phyloP scores from a whole-genome alignment of 2,329 filamentous ascomycete species.

The Dryadomyces quercus-mongolicae region DNA sequence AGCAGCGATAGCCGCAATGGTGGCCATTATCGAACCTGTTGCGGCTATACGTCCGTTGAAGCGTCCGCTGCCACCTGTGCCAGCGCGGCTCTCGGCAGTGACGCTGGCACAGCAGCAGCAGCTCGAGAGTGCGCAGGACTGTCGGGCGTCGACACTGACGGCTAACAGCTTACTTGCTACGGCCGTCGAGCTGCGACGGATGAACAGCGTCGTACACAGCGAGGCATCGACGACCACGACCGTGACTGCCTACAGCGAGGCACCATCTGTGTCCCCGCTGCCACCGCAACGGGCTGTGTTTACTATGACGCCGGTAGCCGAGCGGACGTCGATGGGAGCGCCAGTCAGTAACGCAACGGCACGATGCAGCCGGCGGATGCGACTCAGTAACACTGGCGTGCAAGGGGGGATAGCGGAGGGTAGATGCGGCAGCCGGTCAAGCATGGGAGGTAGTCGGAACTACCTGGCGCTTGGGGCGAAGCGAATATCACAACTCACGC shows the following conservation, averaged over 20 bases:
- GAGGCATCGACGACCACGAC: constrained; percentile 18
- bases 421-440: not conserved
- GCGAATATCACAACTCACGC: not conserved
- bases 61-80: constrained; percentile 5
- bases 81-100: not conserved
- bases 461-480: constrained; percentile 9
- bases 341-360: not conserved
- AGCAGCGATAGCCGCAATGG: too few species aligned
- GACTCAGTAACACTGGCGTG: constrained; percentile 2
- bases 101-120: not conserved
- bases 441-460: constrained; percentile 9
- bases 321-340: not conserved
- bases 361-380: constrained; percentile 6
- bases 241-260: not conserved
- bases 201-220: constrained; percentile 40
- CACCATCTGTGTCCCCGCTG: not conserved
- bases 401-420: not conserved
- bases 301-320: not conserved
- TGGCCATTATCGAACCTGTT: not conserved
- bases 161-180: constrained; percentile 23
- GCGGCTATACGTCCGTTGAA: not conserved
- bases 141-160: not conserved
- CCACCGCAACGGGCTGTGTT: not conserved
- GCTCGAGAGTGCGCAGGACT: not conserved
- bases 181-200: constrained; percentile 40